Evolutionary conservation across 129 eudicot genomes (phyloP), one percentile per base, ranked within the genome.

Genomic region (Gnaphalium uliginosum): DNA sequence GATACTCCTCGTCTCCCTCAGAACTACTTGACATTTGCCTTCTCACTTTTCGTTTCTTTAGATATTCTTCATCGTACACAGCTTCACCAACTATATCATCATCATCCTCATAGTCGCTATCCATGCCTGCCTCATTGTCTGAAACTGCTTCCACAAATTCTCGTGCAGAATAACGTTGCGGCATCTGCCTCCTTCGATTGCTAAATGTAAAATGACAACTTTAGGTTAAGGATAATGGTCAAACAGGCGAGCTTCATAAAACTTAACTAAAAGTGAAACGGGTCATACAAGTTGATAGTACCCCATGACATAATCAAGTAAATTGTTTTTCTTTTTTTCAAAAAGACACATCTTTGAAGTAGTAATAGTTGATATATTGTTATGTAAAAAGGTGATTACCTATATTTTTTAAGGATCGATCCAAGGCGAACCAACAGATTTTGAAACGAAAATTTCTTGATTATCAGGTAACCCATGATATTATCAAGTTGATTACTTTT

Each of bases 1-100:
- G 69, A 79, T 94, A 91, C 73, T 94, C 99, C 66, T 94, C 99
- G 33, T 91, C 97, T 80, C 93, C 99, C 85, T 91, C 97, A 5
- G 96, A 89, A 79, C 96, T 86, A 71, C 97, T 94, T 0, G 93
- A 83, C 67, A 78, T 67, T 61, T 81, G 89, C 74, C 86, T 87
- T 81, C 78, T 81, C 15, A 81, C 83, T 76, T 89, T 94, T 74
- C 87, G 76, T 63, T 66, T 86, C 69, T 83, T 86, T 53, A 94
- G 60, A 76, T 94, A 94, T 56, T 94, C 99, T 25, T 94, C 99
- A 77, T 94, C 96, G 68, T 94, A 94, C 1, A 94, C 96, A 6
- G 84, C 97, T 83, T 94, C 99, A 33, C 99, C 99, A 23, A 91
- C 97, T 58, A 94, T 89, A 73, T 94, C 97, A 74, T 94, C 92